Percentiles rank a stretch among this genome's conserved stretches.
Conservation (phyloP, 306 rosid genomes). For the Vigna trinervia region DNA sequence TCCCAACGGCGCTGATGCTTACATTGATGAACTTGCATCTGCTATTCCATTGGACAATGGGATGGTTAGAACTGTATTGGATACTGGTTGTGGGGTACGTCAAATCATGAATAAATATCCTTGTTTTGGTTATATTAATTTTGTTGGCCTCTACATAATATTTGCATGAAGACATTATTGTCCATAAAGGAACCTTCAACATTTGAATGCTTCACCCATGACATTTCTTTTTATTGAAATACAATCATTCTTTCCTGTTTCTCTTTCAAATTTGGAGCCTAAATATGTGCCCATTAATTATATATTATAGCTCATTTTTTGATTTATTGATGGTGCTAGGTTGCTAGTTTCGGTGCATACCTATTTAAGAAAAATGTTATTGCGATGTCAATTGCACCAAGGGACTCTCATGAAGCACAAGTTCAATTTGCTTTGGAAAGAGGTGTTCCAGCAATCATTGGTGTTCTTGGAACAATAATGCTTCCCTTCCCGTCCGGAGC, state of each 20-base stretch:
- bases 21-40: conserved; percentile 74
- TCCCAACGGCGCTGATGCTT: conserved; percentile 87
- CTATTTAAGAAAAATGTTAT: conserved; percentile 71
- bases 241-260: conserved; percentile 1
- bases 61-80: conserved; percentile 76
- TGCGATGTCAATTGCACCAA: conserved; percentile 82
- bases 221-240: not conserved
- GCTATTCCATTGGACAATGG: conserved; percentile 78
- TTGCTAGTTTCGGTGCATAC: conserved; percentile 91
- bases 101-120: conserved; percentile 15
- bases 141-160: conserved; percentile 17
- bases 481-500: conserved; percentile 80
- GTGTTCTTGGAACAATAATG: conserved; percentile 85
- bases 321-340: conserved; percentile 55
- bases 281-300: conserved; percentile 3
- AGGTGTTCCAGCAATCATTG: conserved; percentile 88
- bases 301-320: conserved; percentile 34
- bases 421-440: conserved; percentile 94
- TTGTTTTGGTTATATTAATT: conserved; percentile 22
- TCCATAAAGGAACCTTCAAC: not conserved
- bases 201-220: conserved; percentile 38
- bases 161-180: conserved; percentile 22
- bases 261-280: conserved; percentile 15
- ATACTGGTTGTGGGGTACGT: conserved; percentile 91
- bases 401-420: conserved; percentile 92